Base-by-base conservation (phyloP, 371 early-diverging fungal species). In the Umbelopsis sp. region DNA sequence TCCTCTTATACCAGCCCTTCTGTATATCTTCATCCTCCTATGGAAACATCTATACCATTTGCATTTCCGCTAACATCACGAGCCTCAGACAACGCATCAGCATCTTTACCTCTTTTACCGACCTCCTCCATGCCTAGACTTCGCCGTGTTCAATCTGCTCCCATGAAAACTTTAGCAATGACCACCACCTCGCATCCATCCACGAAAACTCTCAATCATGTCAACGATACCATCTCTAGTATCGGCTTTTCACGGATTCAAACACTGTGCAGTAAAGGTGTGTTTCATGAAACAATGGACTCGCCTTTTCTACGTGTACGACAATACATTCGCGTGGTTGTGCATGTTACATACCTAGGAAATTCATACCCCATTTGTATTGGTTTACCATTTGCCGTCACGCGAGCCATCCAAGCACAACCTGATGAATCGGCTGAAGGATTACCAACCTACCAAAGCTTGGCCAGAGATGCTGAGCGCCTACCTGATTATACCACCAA, bases 1-100 rank as follows among this genome's bases (percentile, higher is more conserved):
- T 37, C 66, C 16, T 66, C 69, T 41, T 18, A 53, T 50, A 69
- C 69, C 48, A 50, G 29, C 22, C 76, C 76, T 16, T 75, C 76
- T 3, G 72, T 65, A 9, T 79, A 79, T 41, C 69, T 79, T 25
- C 69, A 71, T 66, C 78, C 78, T 9, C 78, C 78, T 25, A 38
- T 75, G 25, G 66, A 71, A 63, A 73, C 70, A n/a, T 18, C 32
- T 44, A 75, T 78, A 67, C 48, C 70, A 67, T 78, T 78, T 63
- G 70, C 73, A 66, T 78, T 76, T 63, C 76, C 78, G 18, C 41
- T 73, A 18, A 51, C 12, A 25, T 20, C 52, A 41, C 41, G 4
- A 41, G 41, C 41, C 10, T 7, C 41, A 41, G 41, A 7, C 41
- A 41, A 12, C 7, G 12, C 41, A 41, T 29, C 7, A 2, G 1